These are phyloP conservation scores for Botryococcus braunii DNA, from an alignment of 163 green algal genomes.

Conservation along the genomic window DNA sequence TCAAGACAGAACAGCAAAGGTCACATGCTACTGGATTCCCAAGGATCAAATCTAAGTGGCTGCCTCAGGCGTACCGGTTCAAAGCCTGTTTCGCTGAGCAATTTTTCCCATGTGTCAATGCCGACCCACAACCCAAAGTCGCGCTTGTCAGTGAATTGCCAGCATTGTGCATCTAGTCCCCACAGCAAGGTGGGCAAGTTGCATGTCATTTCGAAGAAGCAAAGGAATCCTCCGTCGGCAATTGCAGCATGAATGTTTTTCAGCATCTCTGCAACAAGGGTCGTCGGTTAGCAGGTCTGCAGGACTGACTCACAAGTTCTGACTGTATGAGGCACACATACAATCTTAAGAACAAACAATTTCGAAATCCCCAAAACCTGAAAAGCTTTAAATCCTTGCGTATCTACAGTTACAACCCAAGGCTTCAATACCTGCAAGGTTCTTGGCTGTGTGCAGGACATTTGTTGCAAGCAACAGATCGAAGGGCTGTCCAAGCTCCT, in stretches of 20 bases:
- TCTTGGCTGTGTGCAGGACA: slow-evolving; percentile 10
- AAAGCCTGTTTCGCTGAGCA: slow-evolving; percentile 1
- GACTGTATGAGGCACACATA: too few relatives aligned
- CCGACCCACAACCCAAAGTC: background rate
- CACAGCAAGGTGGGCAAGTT: slow-evolving; percentile 8
- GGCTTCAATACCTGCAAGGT: slow-evolving; percentile 5
- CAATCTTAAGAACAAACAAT: too few relatives aligned
- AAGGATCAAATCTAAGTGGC: too few relatives aligned
- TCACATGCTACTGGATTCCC: too few relatives aligned
- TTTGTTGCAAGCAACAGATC: slow-evolving; percentile 3
- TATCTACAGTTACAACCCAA: too few relatives aligned
- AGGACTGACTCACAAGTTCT: too few relatives aligned
- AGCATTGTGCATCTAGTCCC: slow-evolving; percentile 10
- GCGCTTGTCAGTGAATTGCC: slow-evolving; percentile 9
- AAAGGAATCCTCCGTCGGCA: slow-evolving; percentile 4
- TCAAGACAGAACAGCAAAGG: too few relatives aligned
- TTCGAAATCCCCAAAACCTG: too few relatives aligned
- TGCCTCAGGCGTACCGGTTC: background rate
- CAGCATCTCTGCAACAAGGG: slow-evolving; percentile 7
- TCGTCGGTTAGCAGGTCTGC: too few relatives aligned
- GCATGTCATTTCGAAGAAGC: slow-evolving; percentile 10
- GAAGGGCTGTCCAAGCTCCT: slow-evolving; percentile 3
- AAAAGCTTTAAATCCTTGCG: too few relatives aligned
- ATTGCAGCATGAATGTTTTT: background rate
- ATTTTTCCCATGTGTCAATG: background rate